A percentile compares a stretch with the other conserved stretches of the same genome.
These are phyloP conservation scores for Echinochloa phyllopogon DNA, from an alignment of 176 grass and related monocot genomes.

Conservation along the genomic window DNA sequence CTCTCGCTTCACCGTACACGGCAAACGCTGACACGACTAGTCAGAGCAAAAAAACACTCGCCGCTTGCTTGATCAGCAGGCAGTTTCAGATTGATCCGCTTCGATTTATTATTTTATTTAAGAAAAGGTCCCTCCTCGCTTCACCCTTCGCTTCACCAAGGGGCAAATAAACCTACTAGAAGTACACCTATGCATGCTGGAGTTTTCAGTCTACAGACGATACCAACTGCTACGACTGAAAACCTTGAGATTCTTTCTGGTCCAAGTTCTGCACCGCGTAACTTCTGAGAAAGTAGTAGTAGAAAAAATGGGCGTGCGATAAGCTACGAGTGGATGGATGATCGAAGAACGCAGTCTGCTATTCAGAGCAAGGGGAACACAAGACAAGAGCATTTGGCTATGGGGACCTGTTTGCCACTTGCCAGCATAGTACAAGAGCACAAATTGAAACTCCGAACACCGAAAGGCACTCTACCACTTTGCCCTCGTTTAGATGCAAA, in stretches of 20 bases:
- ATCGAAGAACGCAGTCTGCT: not conserved
- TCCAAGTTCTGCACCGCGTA: not conserved
- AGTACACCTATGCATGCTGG: no score
- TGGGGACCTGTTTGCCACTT: no score
- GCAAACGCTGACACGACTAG: not conserved
- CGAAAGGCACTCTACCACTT: not conserved
- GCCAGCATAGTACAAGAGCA: no score
- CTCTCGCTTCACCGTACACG: no score
- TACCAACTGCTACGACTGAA: not conserved
- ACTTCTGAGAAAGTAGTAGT: not conserved
- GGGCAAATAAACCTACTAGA: not conserved
- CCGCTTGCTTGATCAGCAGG: no score
- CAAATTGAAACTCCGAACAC: no score
- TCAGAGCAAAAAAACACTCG: no score
- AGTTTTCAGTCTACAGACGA: not conserved
- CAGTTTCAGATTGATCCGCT: not conserved
- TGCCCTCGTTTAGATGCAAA: no score
- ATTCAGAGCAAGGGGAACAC: no score
- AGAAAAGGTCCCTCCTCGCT: not conserved
- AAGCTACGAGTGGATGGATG: not conserved
- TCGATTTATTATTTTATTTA: constrained; percentile 25
- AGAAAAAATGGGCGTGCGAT: not conserved
- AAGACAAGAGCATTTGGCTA: no score
- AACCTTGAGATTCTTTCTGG: not conserved
- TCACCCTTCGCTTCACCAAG: not conserved